Evolutionary conservation across 306 rosid genomes (phyloP).

Genomic region (Pterocarpus macrocarpus): DNA sequence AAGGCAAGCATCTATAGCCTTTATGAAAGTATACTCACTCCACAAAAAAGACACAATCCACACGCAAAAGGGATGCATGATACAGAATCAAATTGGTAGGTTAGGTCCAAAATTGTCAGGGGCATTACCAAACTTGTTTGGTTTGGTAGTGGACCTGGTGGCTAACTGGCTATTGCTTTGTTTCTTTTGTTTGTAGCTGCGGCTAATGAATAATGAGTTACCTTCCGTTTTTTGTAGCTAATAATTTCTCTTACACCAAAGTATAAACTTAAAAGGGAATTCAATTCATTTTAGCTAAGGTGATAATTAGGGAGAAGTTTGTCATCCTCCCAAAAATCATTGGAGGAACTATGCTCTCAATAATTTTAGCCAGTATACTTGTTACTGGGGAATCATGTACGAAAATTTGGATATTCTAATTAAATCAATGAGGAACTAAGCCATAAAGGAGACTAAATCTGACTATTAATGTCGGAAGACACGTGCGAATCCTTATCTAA

Average conservation of each 20-base stretch:
- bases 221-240: not conserved
- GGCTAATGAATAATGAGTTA: not conserved
- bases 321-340: too few species aligned
- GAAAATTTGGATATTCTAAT: too few species aligned
- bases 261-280: not conserved
- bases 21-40: conserved; percentile 40
- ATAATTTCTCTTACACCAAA: conserved; percentile 19
- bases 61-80: conserved; percentile 22
- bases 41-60: not conserved
- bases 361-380: too few species aligned
- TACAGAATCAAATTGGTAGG: not conserved
- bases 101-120: conserved; percentile 18
- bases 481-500: not conserved
- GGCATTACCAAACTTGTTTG: conserved; percentile 25
- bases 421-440: too few species aligned
- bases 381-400: too few species aligned
- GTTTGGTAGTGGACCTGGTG: conserved; percentile 37
- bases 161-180: conserved; percentile 11
- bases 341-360: too few species aligned
- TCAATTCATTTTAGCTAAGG: not conserved
- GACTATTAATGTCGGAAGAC: not conserved
- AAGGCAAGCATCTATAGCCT: conserved; percentile 40
- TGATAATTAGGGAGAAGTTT: not conserved
- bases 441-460: too few species aligned
- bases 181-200: not conserved